Base-by-base conservation (phyloP, 1,139 yeast species). In the Yamadazyma blattariae region DNA sequence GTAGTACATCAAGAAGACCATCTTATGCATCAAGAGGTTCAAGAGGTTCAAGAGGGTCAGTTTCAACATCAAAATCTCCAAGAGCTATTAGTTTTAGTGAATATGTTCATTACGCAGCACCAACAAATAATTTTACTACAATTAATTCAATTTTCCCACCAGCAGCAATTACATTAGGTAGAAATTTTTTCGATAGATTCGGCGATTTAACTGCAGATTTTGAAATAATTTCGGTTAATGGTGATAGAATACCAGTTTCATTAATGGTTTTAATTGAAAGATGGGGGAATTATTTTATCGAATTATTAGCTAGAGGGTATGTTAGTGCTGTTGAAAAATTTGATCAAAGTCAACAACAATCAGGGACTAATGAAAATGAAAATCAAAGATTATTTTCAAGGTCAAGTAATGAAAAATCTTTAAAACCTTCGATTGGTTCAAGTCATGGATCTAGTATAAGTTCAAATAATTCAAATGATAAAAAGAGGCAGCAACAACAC, bases 61-160 rank as follows among this genome's bases (percentile, higher is more conserved):
- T 33, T n/a, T 41, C 48, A 2, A 41, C 43, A 2, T 27, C 49
- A 10, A 46, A 41, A 23, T 43, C 49, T 5, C 57, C 55, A 3
- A 40, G 50, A 7, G 49, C 68, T 7, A 65, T 66, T 21, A 64
- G 71, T 37, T 84, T 83, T 52, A 82, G 75, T 40, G 87, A 78
- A 25, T 84, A 84, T 50, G 82, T 85, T n/a, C 79, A 80, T 46
- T 83, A 83, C 53, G 79, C 82, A 20, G 86, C 89, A 0, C 90
- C 90, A 1, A 77, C 78, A 25, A 64, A 79, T 7, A 79, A 77
- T 39, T 73, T 80, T 46, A 78, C 85, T 15, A 77, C 84, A 2
- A 78, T 80, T 27, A 66, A 80, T 34, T 77, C 88, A 0, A 81
- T 81, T 0, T 80, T 82, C 44, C 88, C 90, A 1, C 79, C 87